phyloP scores from a whole-genome alignment of 441 rosid genomes.

The Euphorbia celastroides region DNA sequence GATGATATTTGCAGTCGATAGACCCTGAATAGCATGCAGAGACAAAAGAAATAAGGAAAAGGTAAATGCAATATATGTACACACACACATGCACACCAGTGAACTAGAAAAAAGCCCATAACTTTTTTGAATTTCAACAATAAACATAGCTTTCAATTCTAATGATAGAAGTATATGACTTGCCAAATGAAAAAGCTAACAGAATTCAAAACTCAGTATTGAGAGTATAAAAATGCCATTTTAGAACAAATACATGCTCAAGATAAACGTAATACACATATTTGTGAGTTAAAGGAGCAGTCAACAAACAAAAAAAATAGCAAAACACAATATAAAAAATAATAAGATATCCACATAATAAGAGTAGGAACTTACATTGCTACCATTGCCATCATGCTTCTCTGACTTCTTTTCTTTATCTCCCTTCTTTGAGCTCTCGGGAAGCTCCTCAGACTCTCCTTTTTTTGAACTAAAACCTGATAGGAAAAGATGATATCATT shows the following conservation, averaged over 20 bases:
- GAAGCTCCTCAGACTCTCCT: slow-evolving; percentile 23
- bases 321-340: slow-evolving; percentile 1
- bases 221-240: not conserved
- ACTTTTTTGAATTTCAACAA: not conserved
- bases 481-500: slow-evolving; percentile 1
- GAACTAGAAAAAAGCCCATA: not conserved
- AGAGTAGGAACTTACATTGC: slow-evolving; percentile 37
- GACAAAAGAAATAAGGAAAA: not conserved
- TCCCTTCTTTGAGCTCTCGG: slow-evolving; percentile 23
- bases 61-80: not conserved
- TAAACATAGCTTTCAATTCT: not conserved
- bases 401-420: slow-evolving; percentile 36
- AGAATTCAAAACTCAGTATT: not conserved
- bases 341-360: not conserved
- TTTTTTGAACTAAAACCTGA: slow-evolving; percentile 30
- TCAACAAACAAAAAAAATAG: not conserved
- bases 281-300: not conserved
- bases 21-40: slow-evolving; percentile 36
- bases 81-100: not conserved
- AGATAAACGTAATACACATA: not conserved
- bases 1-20: slow-evolving; percentile 47
- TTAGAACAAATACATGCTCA: not conserved
- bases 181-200: not conserved
- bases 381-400: slow-evolving; percentile 27
- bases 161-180: not conserved